A percentile compares a stretch with the other conserved stretches of the same genome.
phyloP scores from a whole-genome alignment of 192 early-diverging fungal species.

The Coemansia sp. region DNA sequence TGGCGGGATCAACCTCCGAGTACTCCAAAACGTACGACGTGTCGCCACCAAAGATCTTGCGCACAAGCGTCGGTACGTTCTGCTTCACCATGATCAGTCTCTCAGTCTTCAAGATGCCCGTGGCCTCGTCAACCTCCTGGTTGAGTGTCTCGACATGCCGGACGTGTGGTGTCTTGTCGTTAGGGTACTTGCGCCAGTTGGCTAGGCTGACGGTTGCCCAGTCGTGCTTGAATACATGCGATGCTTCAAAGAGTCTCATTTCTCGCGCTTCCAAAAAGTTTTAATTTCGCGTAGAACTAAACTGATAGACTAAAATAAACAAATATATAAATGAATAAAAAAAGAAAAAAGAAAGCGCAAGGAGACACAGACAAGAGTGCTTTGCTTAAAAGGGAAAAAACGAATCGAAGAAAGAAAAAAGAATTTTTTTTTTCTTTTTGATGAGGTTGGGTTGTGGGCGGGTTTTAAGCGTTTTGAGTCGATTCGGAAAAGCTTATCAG shows the following conservation, averaged over 20 bases:
- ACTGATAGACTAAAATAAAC: too few relatives aligned
- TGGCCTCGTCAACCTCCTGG: slow-evolving; percentile 75
- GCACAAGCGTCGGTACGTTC: slow-evolving; percentile 76
- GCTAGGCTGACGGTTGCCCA: slow-evolving; percentile 83
- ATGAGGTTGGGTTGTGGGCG: not conserved
- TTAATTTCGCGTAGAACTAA: slow-evolving; percentile 1
- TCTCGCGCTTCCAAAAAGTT: not conserved
- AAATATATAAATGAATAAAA: not conserved
- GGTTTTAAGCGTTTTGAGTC: not conserved
- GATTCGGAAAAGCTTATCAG: not conserved
- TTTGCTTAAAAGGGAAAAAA: not conserved
- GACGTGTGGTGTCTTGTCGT: slow-evolving; percentile 89
- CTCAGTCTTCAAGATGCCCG: slow-evolving; percentile 85
- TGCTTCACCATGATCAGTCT: slow-evolving; percentile 89
- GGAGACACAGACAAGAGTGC: not conserved
- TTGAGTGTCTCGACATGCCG: slow-evolving; percentile 86
- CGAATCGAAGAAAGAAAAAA: slow-evolving; percentile 5
- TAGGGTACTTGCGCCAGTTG: slow-evolving; percentile 98
- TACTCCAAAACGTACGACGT: slow-evolving; percentile 88
- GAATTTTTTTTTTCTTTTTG: not conserved
- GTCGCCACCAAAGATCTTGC: slow-evolving; percentile 67
- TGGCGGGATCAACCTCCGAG: slow-evolving; percentile 78
- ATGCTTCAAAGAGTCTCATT: slow-evolving; percentile 87
- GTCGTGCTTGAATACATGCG: slow-evolving; percentile 76
- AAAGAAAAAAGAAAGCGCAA: slow-evolving; percentile 2